Evolutionary conservation across 331 rosid genomes (phyloP).

Genomic region (Ulmus americana): DNA sequence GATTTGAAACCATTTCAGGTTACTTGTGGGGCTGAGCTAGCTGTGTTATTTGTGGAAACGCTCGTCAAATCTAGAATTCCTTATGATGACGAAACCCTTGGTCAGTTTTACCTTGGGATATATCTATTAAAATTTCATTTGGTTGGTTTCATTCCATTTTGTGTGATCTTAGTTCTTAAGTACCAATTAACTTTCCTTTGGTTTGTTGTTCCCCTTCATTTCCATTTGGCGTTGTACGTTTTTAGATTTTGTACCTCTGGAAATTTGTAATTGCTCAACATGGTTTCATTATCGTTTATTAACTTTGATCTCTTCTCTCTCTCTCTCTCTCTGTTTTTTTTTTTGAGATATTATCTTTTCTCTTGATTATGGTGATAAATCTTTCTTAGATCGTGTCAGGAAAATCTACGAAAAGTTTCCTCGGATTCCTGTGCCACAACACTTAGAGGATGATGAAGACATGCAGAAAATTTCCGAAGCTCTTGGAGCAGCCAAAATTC

Average conservation of each 20-base stretch:
- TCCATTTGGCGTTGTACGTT: neutral
- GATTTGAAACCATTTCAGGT: conserved; percentile 39
- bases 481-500: conserved; percentile 73
- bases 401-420: conserved; percentile 68
- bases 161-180: conserved; percentile 3
- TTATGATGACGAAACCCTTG: conserved; percentile 54
- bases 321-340: neutral
- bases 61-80: conserved; percentile 72
- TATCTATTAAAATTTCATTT: conserved; percentile 11
- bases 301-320: too few species aligned
- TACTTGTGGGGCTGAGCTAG: conserved; percentile 94
- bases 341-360: conserved; percentile 7
- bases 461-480: conserved; percentile 76
- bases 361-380: conserved; percentile 33
- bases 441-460: conserved; percentile 69
- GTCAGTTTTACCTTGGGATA: conserved; percentile 45
- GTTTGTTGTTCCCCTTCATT: conserved; percentile 14
- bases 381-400: conserved; percentile 57
- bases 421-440: conserved; percentile 59
- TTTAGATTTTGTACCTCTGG: neutral
- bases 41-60: conserved; percentile 77
- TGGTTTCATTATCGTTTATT: conserved; percentile 12
- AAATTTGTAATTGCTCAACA: conserved; percentile 4
- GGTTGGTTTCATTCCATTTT: conserved; percentile 6
- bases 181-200: conserved; percentile 16